phyloP scores from a whole-genome alignment of 768 basidiomycete genomes.

The Leccinum broughii region DNA sequence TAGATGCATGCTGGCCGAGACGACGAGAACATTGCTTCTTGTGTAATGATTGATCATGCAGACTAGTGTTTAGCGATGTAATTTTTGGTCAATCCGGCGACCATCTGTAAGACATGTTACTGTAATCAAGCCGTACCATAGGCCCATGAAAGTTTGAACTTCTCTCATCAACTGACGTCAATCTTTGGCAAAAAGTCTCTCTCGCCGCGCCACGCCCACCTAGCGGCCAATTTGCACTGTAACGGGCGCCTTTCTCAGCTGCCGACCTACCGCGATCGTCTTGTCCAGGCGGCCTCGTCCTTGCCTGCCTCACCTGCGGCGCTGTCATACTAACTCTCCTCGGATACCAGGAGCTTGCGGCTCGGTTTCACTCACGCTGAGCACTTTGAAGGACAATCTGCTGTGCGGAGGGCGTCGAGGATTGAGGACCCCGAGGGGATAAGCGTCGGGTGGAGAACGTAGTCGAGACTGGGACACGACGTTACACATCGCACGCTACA shows the following conservation, averaged over 20 bases:
- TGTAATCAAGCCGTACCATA: too few species aligned
- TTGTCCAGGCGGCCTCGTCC: too few species aligned
- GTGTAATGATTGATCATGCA: neutral
- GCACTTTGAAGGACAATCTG: slow-evolving; percentile 27
- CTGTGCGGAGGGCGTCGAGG: slow-evolving; percentile 36
- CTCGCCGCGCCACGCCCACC: slow-evolving; percentile 20
- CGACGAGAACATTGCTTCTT: neutral
- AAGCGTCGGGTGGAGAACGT: slow-evolving; percentile 19
- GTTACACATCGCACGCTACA: too few species aligned
- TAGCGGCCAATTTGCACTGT: too few species aligned
- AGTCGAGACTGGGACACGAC: neutral
- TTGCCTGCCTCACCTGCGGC: slow-evolving; percentile 5
- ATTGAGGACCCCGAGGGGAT: slow-evolving; percentile 38
- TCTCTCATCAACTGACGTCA: neutral
- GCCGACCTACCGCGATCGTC: neutral
- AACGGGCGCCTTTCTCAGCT: slow-evolving; percentile 3
- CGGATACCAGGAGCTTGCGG: slow-evolving; percentile 26
- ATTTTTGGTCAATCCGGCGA: neutral
- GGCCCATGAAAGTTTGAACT: too few species aligned
- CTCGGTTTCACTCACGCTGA: slow-evolving; percentile 28
- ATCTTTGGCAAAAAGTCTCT: slow-evolving; percentile 36
- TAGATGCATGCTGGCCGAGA: slow-evolving; percentile 2
- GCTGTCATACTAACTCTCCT: slow-evolving; percentile 17
- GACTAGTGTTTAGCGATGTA: neutral
- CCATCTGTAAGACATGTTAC: too few species aligned